Base-by-base conservation (phyloP, 257 asterid species). In the Salvia hispanica region DNA sequence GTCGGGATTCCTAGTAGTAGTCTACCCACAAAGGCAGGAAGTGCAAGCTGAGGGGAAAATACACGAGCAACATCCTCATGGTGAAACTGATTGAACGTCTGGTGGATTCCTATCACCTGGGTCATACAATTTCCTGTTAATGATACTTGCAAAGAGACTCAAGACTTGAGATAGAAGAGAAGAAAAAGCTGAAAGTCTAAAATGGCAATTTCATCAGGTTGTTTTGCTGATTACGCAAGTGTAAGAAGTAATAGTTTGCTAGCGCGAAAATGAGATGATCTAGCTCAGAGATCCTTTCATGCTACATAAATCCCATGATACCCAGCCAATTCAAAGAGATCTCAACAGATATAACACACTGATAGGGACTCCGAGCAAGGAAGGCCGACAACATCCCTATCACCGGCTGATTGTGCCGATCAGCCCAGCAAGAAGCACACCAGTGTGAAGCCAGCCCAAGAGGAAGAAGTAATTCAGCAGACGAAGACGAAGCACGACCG, bases 61-160 rank as follows among this genome's bases (percentile, higher is more conserved):
- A 88, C 40, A 25, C 82, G 91, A 3, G 93, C 84, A 61, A 88
- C 96, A 28, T 72, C 60, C 73, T 87, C 97, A 5, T 91, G 97
- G 81, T 94, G 99, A 68, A 86, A 91, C 80, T 88, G 99, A 73
- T 88, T 83, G 77, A 77, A 87, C 0, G 96, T 91, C 80, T 87
- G 99, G 79, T 91, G 99, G 74, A 88, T 39, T 47, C 99, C 99
- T n/a, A 75, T 80, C 71, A 87, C 98, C 98, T 93, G 95, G 69
- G 67, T 33, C 56, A 48, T 57, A 62, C 8, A 62, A 39, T 44
- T 21, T 55, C 40, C 45, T 5, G 59, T 74, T 60, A 66, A 46
- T 16, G 52, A 73, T 18, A 42, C 21, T 52, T 25, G 9, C 39
- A 18, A 48, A 25, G 61, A 64, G 33, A 69, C 31, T 25, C 31